Evolutionary conservation across 2,329 filamentous ascomycete species (phyloP).

Genomic region (Sclerotinia borealis): DNA sequence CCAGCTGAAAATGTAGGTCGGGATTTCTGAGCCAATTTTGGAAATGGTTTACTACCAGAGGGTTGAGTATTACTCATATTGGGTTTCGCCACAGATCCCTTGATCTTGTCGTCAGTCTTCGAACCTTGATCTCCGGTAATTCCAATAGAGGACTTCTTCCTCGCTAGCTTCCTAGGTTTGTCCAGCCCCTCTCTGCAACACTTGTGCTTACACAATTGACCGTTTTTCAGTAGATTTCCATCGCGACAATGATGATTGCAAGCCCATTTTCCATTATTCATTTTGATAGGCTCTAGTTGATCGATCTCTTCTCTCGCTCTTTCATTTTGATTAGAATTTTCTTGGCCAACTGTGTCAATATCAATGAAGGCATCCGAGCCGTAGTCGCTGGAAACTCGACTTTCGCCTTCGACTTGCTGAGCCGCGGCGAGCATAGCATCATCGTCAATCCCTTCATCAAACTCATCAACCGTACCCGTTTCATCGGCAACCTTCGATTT

Average conservation of each 20-base stretch:
- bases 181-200: conserved; percentile 69
- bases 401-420: conserved; percentile 20
- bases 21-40: not conserved
- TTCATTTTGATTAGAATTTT: not conserved
- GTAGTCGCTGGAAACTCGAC: conserved; percentile 19
- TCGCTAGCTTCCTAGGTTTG: conserved; percentile 41
- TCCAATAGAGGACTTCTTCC: conserved; percentile 14
- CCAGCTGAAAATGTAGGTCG: not conserved
- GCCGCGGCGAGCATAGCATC: conserved; percentile 37
- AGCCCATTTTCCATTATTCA: conserved; percentile 66
- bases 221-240: conserved; percentile 34
- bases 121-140: not conserved
- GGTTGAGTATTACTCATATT: not conserved
- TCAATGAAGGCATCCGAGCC: conserved; percentile 47
- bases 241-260: conserved; percentile 64
- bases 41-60: not conserved
- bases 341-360: conserved; percentile 37
- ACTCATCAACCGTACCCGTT: conserved; percentile 25
- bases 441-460: conserved; percentile 35
- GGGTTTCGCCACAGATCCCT: not conserved
- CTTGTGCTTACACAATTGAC: conserved; percentile 56
- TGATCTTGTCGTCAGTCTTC: not conserved
- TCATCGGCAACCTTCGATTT: not conserved
- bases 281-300: conserved; percentile 39
- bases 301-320: not conserved